Base-by-base conservation (phyloP, 495 filamentous ascomycete genomes). In the Talaromyces stipitatus region DNA sequence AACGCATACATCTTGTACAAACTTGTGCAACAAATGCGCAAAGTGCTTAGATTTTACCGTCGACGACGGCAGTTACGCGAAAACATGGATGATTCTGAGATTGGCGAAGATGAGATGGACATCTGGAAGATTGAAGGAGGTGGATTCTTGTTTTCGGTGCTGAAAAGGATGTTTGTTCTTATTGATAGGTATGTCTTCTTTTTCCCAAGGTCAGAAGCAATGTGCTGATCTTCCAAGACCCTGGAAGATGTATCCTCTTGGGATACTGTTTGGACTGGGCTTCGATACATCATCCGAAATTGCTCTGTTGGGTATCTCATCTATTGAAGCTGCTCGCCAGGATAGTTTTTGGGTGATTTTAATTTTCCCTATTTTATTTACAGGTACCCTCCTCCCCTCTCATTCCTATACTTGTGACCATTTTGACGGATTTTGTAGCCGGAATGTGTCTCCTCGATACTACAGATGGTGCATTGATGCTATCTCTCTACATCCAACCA, bases 281-380 rank as follows among this genome's bases (percentile, higher is more conserved):
- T 98, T 98, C 68, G 94, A 98, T 69, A 97, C 94, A 0, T 95
- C 89, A 30, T 92, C 88, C 16, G 94, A 98, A 69, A 88, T 98
- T 64, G 94, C 94, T 0, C 75, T 98, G 2, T 71, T 98, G 4
- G 92, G 94, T 1, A 96, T 97, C 58, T 87, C 91, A 1, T 88
- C 86, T 22, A 83, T 98, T 3, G 84, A 96, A 66, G 91, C 85
- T 1, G 84, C 88, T 2, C 79, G 86, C 64, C 92, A 92, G 18
- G 96, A 90, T 14, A 87, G 83, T 27, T 85, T 97, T 56, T 98
- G 94, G 94, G 77, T 97, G 28, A 97, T 98, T 61, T 69, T 98
- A 27, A 89, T 98, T 50, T 96, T 97, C 55, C 94, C 94, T 0
- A 62, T 90, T 7, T 75, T 98, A 6, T 98, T 97, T 65, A 96